Evolutionary conservation across 495 filamentous ascomycete species (phyloP).

Genomic region (Neurospora sp.): DNA sequence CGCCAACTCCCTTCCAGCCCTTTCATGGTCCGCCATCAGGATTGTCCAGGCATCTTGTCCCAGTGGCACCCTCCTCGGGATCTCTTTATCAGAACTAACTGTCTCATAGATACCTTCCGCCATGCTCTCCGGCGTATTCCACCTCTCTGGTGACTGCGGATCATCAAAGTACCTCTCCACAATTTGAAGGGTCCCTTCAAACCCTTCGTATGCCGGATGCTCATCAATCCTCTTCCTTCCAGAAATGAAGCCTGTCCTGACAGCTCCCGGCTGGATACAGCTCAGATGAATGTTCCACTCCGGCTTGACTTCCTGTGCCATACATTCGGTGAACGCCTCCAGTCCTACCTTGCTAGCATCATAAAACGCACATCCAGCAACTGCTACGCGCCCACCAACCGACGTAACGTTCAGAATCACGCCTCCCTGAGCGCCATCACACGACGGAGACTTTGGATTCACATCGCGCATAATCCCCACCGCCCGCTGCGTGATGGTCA

Average conservation of each 20-base stretch:
- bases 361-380: slow-evolving; percentile 40
- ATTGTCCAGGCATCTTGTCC: slow-evolving; percentile 34
- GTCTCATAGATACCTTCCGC: slow-evolving; percentile 29
- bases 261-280: slow-evolving; percentile 40
- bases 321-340: slow-evolving; percentile 46
- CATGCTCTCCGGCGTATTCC: slow-evolving; percentile 27
- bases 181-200: slow-evolving; percentile 25
- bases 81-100: slow-evolving; percentile 22
- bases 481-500: slow-evolving; percentile 32
- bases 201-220: slow-evolving; percentile 30
- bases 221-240: slow-evolving; percentile 12
- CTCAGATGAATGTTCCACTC: slow-evolving; percentile 44
- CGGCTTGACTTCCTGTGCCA: slow-evolving; percentile 38
- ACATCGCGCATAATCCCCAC: slow-evolving; percentile 38
- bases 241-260: slow-evolving; percentile 35
- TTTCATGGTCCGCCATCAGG: slow-evolving; percentile 25
- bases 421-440: slow-evolving; percentile 29
- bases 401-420: slow-evolving; percentile 44
- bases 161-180: slow-evolving; percentile 25
- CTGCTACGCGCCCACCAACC: slow-evolving; percentile 39
- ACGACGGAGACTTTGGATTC: slow-evolving; percentile 16
- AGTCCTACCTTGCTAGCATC: slow-evolving; percentile 47
- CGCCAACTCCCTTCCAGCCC: slow-evolving; percentile 22
- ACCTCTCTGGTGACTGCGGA: slow-evolving; percentile 18
- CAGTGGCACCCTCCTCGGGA: slow-evolving; percentile 36